Base-by-base conservation (phyloP, 139 green algal species). In the Chlamydomonas incerta region DNA sequence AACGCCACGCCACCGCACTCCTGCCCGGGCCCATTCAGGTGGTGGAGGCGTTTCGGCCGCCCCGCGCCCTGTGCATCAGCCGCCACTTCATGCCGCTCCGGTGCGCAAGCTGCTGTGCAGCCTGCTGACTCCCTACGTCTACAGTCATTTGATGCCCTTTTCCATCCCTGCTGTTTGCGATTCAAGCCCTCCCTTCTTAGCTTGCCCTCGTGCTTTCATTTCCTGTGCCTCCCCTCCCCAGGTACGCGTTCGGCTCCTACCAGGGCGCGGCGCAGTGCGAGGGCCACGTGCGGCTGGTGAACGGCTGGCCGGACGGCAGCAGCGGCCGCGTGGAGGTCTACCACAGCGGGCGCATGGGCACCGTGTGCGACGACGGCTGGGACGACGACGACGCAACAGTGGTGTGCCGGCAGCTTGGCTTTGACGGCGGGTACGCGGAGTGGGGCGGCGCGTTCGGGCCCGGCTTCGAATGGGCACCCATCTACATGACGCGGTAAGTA, bases 381-480 rank as follows among this genome's bases (percentile, higher is more conserved):
- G 57, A 82, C 58, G 75, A 82, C 60, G 60, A 87, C 26, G 81
- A 87, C 46, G 81, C 81, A 13, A 31, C 28, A 1, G 81, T 87
- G 33, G 81, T 87, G 23, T 87, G 81, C 69, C 81, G 81, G 0
- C 37, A 87, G 81, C 69, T 80, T 34, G 81, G 81, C 33, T 87
- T 65, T 33, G 81, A 87, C 47, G 81, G 81, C 23, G 81, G 81
- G 33, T 87, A 87, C 52, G 82, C 71, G 11, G 82, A 87, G 57
- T 81, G 71, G 70, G 71, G 70, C 37, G 82, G 57, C 24, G 70
- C 70, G 26, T 87, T 87, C n/a, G 71, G 35, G 0, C 82, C 82
- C 0, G 82, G 35, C 1, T 57, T 74, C 26, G 82, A 87, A 35
- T 87, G 82, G 82, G 71, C 82, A 58, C 69, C 55, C 28, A 87